Evolutionary conservation across 2,329 filamentous ascomycete genomes (phyloP).

Genomic region (Colletotrichum sp.): DNA sequence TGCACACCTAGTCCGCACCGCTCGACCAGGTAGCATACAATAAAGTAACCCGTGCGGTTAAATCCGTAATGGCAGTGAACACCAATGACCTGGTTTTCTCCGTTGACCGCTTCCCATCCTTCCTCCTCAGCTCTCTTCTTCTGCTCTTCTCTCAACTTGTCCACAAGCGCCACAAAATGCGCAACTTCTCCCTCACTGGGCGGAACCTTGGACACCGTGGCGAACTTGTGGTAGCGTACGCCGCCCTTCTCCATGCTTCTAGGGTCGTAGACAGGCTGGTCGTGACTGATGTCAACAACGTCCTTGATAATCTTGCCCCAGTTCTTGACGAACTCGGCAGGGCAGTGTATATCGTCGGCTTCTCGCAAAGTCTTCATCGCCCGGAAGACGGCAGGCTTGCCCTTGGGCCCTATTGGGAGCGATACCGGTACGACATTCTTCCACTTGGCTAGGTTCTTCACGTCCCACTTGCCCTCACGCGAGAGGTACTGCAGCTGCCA

Average conservation of each 20-base stretch:
- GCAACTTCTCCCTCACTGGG: conserved; percentile 64
- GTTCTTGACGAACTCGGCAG: conserved; percentile 69
- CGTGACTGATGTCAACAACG: conserved; percentile 90
- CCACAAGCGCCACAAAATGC: conserved; percentile 61
- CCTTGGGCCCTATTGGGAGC: conserved; percentile 66
- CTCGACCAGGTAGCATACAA: conserved; percentile 91
- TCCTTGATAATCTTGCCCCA: conserved; percentile 74
- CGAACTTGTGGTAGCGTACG: conserved; percentile 82
- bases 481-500: conserved; percentile 93
- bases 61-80: conserved; percentile 97
- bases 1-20: conserved; percentile 72
- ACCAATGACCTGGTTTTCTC: conserved; percentile 62
- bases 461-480: conserved; percentile 94
- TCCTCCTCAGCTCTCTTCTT: conserved; percentile 47
- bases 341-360: conserved; percentile 83
- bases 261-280: conserved; percentile 88
- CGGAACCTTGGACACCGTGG: conserved; percentile 90
- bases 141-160: conserved; percentile 63
- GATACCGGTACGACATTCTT: conserved; percentile 80
- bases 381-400: conserved; percentile 67
- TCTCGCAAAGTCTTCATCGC: conserved; percentile 94
- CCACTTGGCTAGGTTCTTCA: conserved; percentile 96
- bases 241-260: conserved; percentile 68
- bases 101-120: conserved; percentile 43
- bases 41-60: conserved; percentile 91